Base-by-base conservation (phyloP, 352 stramenopile species). In the Phytophthora sp. region DNA sequence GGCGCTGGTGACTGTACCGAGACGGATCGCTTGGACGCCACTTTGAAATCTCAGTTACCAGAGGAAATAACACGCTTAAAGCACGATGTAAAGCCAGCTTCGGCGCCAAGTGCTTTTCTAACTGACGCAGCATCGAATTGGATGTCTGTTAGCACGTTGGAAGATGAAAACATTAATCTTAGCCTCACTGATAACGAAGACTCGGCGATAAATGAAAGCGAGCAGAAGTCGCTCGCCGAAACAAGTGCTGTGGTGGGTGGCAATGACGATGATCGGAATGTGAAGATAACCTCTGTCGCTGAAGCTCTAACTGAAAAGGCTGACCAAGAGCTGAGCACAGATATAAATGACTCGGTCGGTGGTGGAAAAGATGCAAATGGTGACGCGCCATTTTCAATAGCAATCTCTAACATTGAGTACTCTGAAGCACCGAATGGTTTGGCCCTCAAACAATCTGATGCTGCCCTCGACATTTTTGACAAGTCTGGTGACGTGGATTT, bases 401-500 rank as follows among this genome's bases (percentile, higher is more conserved):
- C n/a, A 4, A 42, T 20, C 20, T 28, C 31, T 1, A 12, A 55
- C 11, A 35, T 41, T 11, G 28, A 41, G 21, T 21, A 31, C 12
- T 7, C 23, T 34, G 13, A 32, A 26, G 8, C 39, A 30, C 8
- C 17, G 17, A 61, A 34, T 3, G 5, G 3, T 1, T 49, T 55
- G 8, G 4, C 20, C 1, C 26, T 26, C 9, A 43, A 18, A n/a
- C n/a, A 61, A 46, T 35, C 54, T 4, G 54, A 69, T 27, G 26
- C 35, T 34, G 15, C 38, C 1, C 61, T 79, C 21, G 62, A 66
- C 34, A 69, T 79, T 13, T 77, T 82, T 45, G 66, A 79, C 45
- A 62, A 66, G 41, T 71, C 69, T 5, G 41, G 61, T 21, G 69
- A 79, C 32, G 20, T 81, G 37, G 50, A 69, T 62, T 62, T 81